phyloP scores from a whole-genome alignment of 2,329 filamentous ascomycete genomes.

The Stagonosporopsis chrysanthemi region DNA sequence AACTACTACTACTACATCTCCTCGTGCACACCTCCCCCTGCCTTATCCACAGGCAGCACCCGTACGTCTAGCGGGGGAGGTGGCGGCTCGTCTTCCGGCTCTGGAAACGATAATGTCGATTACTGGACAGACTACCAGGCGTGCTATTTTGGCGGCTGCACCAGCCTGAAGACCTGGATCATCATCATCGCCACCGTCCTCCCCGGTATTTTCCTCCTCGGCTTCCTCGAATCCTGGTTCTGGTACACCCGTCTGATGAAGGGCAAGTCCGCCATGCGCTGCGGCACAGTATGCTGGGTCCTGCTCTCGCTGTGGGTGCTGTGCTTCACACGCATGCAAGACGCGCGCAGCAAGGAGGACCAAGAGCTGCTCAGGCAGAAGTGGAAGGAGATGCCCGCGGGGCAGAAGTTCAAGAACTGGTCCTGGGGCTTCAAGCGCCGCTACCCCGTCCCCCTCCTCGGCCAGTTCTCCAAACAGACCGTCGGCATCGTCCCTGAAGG shows the following conservation, averaged over 20 bases:
- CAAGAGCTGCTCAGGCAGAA: conserved; percentile 40
- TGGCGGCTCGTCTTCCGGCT: not conserved
- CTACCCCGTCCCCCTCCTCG: conserved; percentile 42
- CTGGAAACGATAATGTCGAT: conserved; percentile 7
- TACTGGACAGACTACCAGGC: conserved; percentile 16
- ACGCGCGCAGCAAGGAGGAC: conserved; percentile 40
- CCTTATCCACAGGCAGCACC: conserved; percentile 15
- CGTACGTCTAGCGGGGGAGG: conserved; percentile 14
- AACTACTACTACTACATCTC: conserved; percentile 39
- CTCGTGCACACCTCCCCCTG: conserved; percentile 31
- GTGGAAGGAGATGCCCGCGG: conserved; percentile 39
- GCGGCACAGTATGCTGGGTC: conserved; percentile 45
- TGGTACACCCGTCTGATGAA: conserved; percentile 48
- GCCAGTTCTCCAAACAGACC: conserved; percentile 39
- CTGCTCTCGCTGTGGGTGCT: conserved; percentile 39
- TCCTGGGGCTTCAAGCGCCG: conserved; percentile 42
- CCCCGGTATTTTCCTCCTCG: conserved; percentile 41
- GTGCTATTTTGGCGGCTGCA: conserved; percentile 21
- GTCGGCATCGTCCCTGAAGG: conserved; percentile 41
- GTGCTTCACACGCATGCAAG: conserved; percentile 45
- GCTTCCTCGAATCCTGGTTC: conserved; percentile 43
- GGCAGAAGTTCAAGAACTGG: conserved; percentile 44
- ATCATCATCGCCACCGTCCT: conserved; percentile 41
- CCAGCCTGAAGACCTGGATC: conserved; percentile 32
- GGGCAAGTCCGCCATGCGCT: conserved; percentile 39